Evolutionary conservation across 1,284 basidiomycete species (phyloP), one percentile per base, ranked within the genome.

Genomic region (Cutaneotrichosporon mucoides): DNA sequence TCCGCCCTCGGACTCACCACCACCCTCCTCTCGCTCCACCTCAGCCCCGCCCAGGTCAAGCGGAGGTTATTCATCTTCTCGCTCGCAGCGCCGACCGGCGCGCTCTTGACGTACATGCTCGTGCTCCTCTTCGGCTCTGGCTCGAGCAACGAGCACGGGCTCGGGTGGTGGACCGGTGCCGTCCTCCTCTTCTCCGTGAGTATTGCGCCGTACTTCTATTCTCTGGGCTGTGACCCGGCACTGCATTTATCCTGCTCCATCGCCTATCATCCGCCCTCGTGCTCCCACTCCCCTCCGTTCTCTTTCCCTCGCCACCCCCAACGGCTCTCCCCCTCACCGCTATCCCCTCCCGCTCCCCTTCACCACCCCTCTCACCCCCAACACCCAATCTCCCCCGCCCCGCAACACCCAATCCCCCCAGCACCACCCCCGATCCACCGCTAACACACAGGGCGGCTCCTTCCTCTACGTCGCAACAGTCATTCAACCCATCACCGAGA

Each of bases 381-480:
- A n/a, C n/a, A n/a, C n/a, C n/a, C n/a, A n/a, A n/a, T n/a, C n/a
- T n/a, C n/a, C n/a, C n/a, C n/a, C n/a, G n/a, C n/a, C n/a, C n/a
- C n/a, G n/a, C n/a, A n/a, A n/a, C n/a, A n/a, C n/a, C n/a, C n/a
- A n/a, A n/a, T n/a, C n/a, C n/a, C n/a, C n/a, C n/a, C n/a, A n/a
- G n/a, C n/a, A n/a, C n/a, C n/a, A n/a, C n/a, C n/a, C n/a, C n/a
- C n/a, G n/a, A n/a, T n/a, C n/a, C n/a, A n/a, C n/a, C n/a, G n/a
- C n/a, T n/a, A n/a, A n/a, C n/a, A n/a, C n/a, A n/a, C n/a, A 92
- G 91, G 94, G 91, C 42, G 93, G 93, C 12, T 92, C 91, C 1
- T 97, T 97, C 77, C 80, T 97, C 36, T 97, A 94, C 72, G 93
- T 97, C 38, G 92, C 93, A 0, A 94, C 93, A 2, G 88, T 92